phyloP scores from a whole-genome alignment of 345 rosid genomes.

The Turritis glabra region DNA sequence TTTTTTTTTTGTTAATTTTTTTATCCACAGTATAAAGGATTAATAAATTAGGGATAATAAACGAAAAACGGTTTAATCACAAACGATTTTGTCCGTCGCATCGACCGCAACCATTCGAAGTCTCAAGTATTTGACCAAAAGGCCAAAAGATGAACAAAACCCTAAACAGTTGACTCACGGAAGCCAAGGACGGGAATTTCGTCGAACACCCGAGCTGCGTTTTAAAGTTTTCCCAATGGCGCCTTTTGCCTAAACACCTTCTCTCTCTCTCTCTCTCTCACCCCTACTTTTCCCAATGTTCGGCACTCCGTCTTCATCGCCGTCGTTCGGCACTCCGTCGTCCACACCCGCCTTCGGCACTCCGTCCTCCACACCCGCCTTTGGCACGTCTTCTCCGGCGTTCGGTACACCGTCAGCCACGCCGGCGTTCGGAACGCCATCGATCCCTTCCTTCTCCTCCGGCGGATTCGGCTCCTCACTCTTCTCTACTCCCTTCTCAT shows the following conservation, averaged over 20 bases:
- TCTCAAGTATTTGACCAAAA: background rate
- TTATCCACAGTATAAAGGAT: too few relatives aligned
- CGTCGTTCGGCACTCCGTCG: constrained; percentile 55
- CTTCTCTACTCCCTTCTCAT: constrained; percentile 74
- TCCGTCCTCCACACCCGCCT: constrained; percentile 52
- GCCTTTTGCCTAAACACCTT: constrained; percentile 20
- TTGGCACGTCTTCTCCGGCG: constrained; percentile 48
- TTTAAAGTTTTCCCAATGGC: constrained; percentile 18
- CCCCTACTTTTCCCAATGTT: constrained; percentile 46
- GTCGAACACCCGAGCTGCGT: constrained; percentile 28
- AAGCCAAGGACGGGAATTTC: constrained; percentile 3
- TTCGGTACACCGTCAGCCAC: constrained; percentile 54
- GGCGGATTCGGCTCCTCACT: constrained; percentile 65
- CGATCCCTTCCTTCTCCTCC: constrained; percentile 56
- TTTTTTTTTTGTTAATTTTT: too few relatives aligned
- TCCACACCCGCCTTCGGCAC: constrained; percentile 49
- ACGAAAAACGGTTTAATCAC: too few relatives aligned
- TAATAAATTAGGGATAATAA: too few relatives aligned
- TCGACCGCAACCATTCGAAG: too few relatives aligned
- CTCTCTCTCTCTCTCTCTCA: background rate
- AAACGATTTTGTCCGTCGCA: too few relatives aligned
- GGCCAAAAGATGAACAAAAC: background rate
- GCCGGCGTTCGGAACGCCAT: constrained; percentile 59
- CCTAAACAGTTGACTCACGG: background rate
- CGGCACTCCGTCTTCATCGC: constrained; percentile 53